These are phyloP conservation scores for Nemania serpens DNA, from an alignment of 2,329 filamentous ascomycete genomes.

Conservation along the genomic window DNA sequence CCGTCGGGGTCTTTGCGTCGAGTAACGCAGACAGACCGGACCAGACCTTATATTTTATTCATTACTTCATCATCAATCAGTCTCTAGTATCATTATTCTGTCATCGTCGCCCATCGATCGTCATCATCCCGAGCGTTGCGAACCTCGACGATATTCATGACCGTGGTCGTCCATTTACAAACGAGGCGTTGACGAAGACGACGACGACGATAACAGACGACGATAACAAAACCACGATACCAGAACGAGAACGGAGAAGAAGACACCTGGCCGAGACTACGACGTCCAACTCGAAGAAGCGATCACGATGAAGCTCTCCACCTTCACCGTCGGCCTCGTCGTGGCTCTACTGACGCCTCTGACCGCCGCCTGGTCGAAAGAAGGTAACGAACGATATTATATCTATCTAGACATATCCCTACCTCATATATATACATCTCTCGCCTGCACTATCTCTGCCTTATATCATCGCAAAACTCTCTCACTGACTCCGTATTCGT, in stretches of 20 bases:
- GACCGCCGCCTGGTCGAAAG: slow-evolving; percentile 80
- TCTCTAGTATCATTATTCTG: background rate
- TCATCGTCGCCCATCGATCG: background rate
- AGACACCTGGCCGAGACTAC: too few relatives aligned
- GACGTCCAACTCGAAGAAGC: background rate
- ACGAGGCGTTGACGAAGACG: background rate
- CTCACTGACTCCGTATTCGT: slow-evolving; percentile 11
- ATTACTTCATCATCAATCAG: background rate
- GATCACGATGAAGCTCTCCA: slow-evolving; percentile 71
- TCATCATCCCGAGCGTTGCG: background rate
- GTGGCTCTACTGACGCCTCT: slow-evolving; percentile 69
- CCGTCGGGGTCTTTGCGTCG: slow-evolving; percentile 1
- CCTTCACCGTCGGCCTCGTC: slow-evolving; percentile 71
- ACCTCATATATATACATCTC: too few relatives aligned
- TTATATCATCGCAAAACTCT: background rate
- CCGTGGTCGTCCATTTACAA: too few relatives aligned
- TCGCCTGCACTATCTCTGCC: background rate
- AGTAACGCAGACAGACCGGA: slow-evolving; percentile 2
- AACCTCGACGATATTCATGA: background rate
- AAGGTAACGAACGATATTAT: slow-evolving; percentile 64
- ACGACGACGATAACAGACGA: background rate
- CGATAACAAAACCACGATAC: background rate
- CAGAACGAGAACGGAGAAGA: background rate
- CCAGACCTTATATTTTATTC: too few relatives aligned
- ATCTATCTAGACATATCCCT: too few relatives aligned